Evolutionary conservation across 257 asterid genomes (phyloP).

Genomic region (Rhazya stricta): DNA sequence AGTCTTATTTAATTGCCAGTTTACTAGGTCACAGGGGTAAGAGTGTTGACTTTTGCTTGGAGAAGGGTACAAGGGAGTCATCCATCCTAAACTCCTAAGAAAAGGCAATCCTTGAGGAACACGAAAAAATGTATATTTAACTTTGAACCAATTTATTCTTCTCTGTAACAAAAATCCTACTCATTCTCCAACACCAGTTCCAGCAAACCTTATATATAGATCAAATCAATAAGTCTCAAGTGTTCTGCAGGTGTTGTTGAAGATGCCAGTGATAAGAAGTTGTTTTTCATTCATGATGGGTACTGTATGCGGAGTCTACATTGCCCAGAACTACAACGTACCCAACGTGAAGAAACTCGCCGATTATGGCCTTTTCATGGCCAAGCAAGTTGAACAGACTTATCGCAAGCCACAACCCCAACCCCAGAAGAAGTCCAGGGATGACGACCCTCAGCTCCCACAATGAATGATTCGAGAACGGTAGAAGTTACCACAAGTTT

Average conservation of each 20-base stretch:
- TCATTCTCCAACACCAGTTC: background rate
- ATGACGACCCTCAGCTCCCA: background rate
- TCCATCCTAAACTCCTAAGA: background rate
- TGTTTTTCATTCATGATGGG: constrained; percentile 31
- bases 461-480: background rate
- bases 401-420: constrained; percentile 22
- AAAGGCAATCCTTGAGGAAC: background rate
- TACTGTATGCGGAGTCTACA: constrained; percentile 30
- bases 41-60: constrained; percentile 2
- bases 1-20: too few species aligned
- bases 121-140: background rate
- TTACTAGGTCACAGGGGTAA: background rate
- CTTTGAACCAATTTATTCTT: too few species aligned
- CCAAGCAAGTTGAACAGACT: constrained; percentile 27
- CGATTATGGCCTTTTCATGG: constrained; percentile 17
- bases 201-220: background rate
- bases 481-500: too few species aligned
- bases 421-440: background rate
- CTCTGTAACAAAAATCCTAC: background rate
- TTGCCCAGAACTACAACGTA: constrained; percentile 37
- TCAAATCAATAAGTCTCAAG: too few species aligned
- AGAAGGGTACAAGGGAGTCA: background rate
- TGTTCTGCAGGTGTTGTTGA: background rate
- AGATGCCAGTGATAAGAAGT: background rate
- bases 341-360: constrained; percentile 30